Percentiles rank a stretch among this genome's conserved stretches.
phyloP scores from a whole-genome alignment of 306 rosid genomes.

The Begonia masoniana region DNA sequence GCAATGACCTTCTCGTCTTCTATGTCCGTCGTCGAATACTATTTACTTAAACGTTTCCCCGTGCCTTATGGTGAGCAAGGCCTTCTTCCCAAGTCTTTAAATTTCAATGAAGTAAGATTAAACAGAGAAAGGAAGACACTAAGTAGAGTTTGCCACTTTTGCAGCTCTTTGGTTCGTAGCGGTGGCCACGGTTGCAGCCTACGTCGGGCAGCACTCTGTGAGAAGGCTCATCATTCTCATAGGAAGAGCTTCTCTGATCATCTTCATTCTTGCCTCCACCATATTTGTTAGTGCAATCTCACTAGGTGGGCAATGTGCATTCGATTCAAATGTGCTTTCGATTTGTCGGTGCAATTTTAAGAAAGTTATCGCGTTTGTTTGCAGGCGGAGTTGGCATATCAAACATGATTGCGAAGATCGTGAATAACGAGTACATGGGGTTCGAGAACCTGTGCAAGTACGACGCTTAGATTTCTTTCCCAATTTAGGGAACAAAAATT shows the following conservation, averaged over 20 bases:
- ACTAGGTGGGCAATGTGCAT: slow-evolving; percentile 31
- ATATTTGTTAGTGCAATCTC: slow-evolving; percentile 82
- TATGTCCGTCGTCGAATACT: slow-evolving; percentile 92
- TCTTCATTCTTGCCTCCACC: slow-evolving; percentile 69
- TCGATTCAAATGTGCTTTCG: background rate
- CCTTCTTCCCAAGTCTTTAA: background rate
- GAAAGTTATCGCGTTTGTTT: slow-evolving; percentile 3
- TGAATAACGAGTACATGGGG: slow-evolving; percentile 65
- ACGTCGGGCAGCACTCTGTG: slow-evolving; percentile 65
- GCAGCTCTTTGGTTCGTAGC: slow-evolving; percentile 53
- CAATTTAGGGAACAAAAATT: too few relatives aligned
- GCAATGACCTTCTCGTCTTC: slow-evolving; percentile 96
- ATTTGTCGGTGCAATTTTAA: background rate
- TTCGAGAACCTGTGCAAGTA: slow-evolving; percentile 82
- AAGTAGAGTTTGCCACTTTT: background rate
- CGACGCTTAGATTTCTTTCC: slow-evolving; percentile 4
- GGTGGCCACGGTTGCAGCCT: slow-evolving; percentile 72
- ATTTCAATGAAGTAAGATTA: background rate
- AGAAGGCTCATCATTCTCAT: slow-evolving; percentile 43
- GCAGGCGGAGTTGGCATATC: slow-evolving; percentile 84
- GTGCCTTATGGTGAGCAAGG: slow-evolving; percentile 53
- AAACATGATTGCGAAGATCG: slow-evolving; percentile 45
- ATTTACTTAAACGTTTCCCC: slow-evolving; percentile 77
- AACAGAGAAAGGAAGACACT: background rate
- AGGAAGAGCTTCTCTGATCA: slow-evolving; percentile 84